Evolutionary conservation across 129 eudicot genomes (phyloP), one percentile per base, ranked within the genome.

Genomic region (Flaveria trinervia): DNA sequence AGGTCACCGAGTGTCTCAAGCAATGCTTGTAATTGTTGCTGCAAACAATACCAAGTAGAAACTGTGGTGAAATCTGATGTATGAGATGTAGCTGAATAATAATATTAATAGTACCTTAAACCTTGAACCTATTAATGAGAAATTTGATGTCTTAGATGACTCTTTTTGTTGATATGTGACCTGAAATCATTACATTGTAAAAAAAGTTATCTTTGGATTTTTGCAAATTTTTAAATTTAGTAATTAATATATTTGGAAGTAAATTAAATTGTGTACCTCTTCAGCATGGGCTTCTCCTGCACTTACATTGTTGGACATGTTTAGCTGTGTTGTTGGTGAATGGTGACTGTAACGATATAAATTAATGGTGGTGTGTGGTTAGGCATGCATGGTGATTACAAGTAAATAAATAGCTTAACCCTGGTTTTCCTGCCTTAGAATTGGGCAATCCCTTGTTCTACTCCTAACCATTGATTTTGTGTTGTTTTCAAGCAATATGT

Each of bases 1-100:
- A 92, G 90, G 46, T 90, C 88, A 85, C 85, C 88, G 36, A 93
- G 97, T 48, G 97, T 93, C 86, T 93, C 98, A 60, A 93, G 91
- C 80, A 90, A 84, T 74, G 89, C 26, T 90, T 85, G 89, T 73
- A 93, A 73, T 90, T 93, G 95, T 86, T 75, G 89, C 97, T 92
- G 86, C 26, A 84, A 61, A 45, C 25, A 54, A 41, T 17, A 77
- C 49, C 50, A 25, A 39, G 56, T 70, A 71, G 45, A 75, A 16
- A 62, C 52, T 20, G 43, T 56, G 49, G 62, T 17, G 44, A 74
- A 43, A 48, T 9, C 25, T 8, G 45, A 16, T 68, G 44, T 59
- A 36, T 45, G 26, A 23, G 26, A 23, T 23, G 26, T 23, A 1
- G 26, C 26, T 0, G 26, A 23, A 23, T 23, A 23, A 23, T 23